Percentiles rank a stretch among this genome's conserved stretches.
phyloP scores from a whole-genome alignment of 1,284 basidiomycete genomes.

The Puccinia triticina region DNA sequence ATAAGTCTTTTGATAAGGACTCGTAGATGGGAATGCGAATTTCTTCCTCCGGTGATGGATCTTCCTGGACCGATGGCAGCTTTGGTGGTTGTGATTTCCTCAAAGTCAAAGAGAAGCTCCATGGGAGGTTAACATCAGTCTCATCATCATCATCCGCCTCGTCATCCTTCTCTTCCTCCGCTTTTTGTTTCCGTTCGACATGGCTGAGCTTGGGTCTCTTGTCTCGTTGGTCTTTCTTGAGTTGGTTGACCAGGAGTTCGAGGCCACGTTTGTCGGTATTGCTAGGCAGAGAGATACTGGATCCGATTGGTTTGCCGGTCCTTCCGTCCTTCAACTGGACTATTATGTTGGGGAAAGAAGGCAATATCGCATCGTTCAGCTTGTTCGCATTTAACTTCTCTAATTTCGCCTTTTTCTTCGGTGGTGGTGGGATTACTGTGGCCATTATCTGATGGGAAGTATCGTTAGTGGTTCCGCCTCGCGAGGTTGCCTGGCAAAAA shows the following conservation, averaged over 20 bases:
- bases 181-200: slow-evolving; percentile 12
- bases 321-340: slow-evolving; percentile 89
- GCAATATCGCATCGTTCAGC: slow-evolving; percentile 54
- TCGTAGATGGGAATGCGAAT: slow-evolving; percentile 43
- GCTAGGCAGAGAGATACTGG: slow-evolving; percentile 82
- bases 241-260: slow-evolving; percentile 80
- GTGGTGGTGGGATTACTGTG: slow-evolving; percentile 51
- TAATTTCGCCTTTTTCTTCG: slow-evolving; percentile 50
- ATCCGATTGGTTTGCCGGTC: slow-evolving; percentile 76
- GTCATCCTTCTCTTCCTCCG: slow-evolving; percentile 20
- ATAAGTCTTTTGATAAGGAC: slow-evolving; percentile 49
- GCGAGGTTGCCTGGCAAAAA: too few relatives aligned
- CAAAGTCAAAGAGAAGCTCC: slow-evolving; percentile 45
- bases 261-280: slow-evolving; percentile 81
- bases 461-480: too few relatives aligned
- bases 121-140: slow-evolving; percentile 53
- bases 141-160: slow-evolving; percentile 32
- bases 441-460: slow-evolving; percentile 29
- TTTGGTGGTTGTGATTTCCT: slow-evolving; percentile 72
- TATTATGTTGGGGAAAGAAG: slow-evolving; percentile 71
- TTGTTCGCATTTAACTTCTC: slow-evolving; percentile 42
- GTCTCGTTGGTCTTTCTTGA: slow-evolving; percentile 65
- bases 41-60: slow-evolving; percentile 1
- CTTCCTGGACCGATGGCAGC: slow-evolving; percentile 72
- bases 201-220: slow-evolving; percentile 24